Evolutionary conservation across 805 yeast species (phyloP), one percentile per base, ranked within the genome.

Genomic region (Starmerella vaccinii): DNA sequence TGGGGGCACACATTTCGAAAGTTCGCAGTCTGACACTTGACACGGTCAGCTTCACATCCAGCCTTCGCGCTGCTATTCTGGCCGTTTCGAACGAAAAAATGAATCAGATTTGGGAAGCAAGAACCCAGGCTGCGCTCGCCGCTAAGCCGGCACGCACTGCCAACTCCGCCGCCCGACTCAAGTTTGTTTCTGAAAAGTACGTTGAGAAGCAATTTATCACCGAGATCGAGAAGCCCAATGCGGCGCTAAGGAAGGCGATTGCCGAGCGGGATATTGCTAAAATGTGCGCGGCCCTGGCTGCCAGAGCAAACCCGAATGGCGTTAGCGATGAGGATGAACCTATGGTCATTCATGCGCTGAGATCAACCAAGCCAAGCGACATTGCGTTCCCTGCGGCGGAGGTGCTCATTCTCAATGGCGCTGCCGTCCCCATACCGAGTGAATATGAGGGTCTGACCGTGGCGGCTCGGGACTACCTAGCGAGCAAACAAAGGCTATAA

Each of bases 1-100:
- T 90, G 62, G 96, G 97, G 0, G 74, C 95, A 0, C 88, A 83
- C 56, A 73, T 87, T 4, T 77, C 92, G 6, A 86, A 83, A 62
- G 77, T 89, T 4, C 73, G 85, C 55, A 85, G 95, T 0, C 69
- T 89, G 49, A 81, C 77, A n/a, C 68, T 85, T 41, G 97, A 89
- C 63, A 75, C 76, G 26, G 66, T 64, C 5, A 65, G 74, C 1
- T 76, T 81, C 59, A 76, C 78, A 2, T 70, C 71, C 13, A 96
- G 88, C 58, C 62, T 76, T 4, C 68, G 75, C 15, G 72, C 75
- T 12, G 68, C 87, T 16, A 68, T 89, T 49, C 68, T 76, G 38
- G 73, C 77, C 52, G 75, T 76, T 13, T 68, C 73, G 33, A 89
- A 89, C 63, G 65, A 62, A 4, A 54, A 58, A 19, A 76, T 77